Evolutionary conservation across 2,329 filamentous ascomycete genomes (phyloP), one percentile per base, ranked within the genome.

Genomic region (Penicillium sclerotigenum): DNA sequence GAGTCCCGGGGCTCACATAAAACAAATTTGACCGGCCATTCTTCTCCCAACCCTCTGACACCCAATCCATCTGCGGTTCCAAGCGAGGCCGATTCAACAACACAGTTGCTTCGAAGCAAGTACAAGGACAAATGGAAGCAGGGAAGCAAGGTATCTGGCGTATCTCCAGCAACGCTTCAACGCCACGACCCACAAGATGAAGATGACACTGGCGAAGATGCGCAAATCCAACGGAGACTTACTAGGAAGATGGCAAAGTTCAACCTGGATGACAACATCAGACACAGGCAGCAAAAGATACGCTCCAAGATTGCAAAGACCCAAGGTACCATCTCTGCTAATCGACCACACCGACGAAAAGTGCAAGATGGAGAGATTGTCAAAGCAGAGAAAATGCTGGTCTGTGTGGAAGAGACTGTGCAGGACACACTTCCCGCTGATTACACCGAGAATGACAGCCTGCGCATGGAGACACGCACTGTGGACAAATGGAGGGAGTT

Each of bases 331-430:
- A 71, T 77, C 22, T 69, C 70, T 26, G 64, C 64, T 5, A 72
- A 68, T 50, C 64, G 69, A 40, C 67, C 71, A 9, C 69, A 66
- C 46, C 69, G 73, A 48, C 69, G 68, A 29, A 72, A 79, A 24
- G 66, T 77, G 24, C 73, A 77, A 50, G 80, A 85, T 61, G 86
- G 86, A 5, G 80, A 86, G 58, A 83, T 88, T 49, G 75, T 88
- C 55, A 87, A 87, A 69, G 85, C 86, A 71, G 85, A 87, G 66
- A 83, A 81, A 57, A 88, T 88, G 86, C 79, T 88, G 22, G 81
- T 88, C 20, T 79, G 83, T 22, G 79, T 87, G 24, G 86, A 87
- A 62, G 76, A 77, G 38, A 79, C 76, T 7, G 65, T 76, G 38
- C 78, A 80, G 59, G 75, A 73, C n/a, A 63, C 80, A 4, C 71